Percentiles rank a stretch among this genome's conserved stretches.
These are phyloP conservation scores for Ocimum tenuiflorum DNA, from an alignment of 257 asterid species.

Conservation along the genomic window DNA sequence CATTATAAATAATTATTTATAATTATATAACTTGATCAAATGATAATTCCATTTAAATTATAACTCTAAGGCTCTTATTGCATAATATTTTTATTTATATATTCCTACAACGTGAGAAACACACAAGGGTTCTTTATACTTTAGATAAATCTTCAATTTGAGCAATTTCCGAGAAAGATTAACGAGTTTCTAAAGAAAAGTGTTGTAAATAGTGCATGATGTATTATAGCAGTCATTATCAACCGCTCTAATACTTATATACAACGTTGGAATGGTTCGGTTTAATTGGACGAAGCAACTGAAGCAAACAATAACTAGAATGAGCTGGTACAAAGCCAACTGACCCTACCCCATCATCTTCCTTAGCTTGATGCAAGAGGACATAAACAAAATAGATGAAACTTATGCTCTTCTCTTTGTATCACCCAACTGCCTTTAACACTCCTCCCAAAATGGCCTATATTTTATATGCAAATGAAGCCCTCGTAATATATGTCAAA, in stretches of 20 bases:
- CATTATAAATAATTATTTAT: too few relatives aligned
- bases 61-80: too few relatives aligned
- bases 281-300: neutral
- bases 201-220: too few relatives aligned
- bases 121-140: too few relatives aligned
- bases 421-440: neutral
- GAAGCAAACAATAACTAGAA: neutral
- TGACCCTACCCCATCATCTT: neutral
- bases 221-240: neutral
- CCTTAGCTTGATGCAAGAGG: too few relatives aligned
- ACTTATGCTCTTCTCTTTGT: neutral
- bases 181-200: too few relatives aligned
- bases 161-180: too few relatives aligned
- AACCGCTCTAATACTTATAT: neutral
- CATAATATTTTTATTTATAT: too few relatives aligned
- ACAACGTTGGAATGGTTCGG: neutral
- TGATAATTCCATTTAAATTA: too few relatives aligned
- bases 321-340: neutral
- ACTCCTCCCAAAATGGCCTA: neutral
- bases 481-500: neutral
- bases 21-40: too few relatives aligned
- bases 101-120: too few relatives aligned
- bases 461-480: neutral
- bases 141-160: too few relatives aligned
- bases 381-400: neutral